Base-by-base conservation (phyloP, 352 stramenopile genomes). In the Phytophthora sojae region DNA sequence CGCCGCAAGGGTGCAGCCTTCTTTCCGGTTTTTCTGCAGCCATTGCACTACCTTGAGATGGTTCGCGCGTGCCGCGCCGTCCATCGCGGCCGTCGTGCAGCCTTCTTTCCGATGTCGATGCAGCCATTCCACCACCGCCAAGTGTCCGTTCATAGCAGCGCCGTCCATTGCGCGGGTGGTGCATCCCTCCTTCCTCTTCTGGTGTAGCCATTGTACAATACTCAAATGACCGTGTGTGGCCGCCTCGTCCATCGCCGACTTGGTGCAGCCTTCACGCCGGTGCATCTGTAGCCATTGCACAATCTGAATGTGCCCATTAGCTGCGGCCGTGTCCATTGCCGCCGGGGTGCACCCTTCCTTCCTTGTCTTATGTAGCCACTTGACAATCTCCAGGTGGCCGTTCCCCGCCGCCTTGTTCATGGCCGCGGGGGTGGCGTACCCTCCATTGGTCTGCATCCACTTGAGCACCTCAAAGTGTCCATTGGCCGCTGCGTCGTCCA, bases 361-460 rank as follows among this genome's bases (percentile, higher is more conserved):
- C n/a, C 74, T 50, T n/a, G 63, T 69, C 32, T 66, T 39, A n/a
- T 81, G 69, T 3, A 81, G 59, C 69, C 69, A 81, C 19, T 75
- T 65, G 6, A 81, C 73, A 19, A 81, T 32, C 0, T 30, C 64
- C 32, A 73, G 39, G 17, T 78, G 64, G 17, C 71, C 62, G 59
- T 81, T 81, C 1, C 59, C 53, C 4, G 73, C 69, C 17, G 73
- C 69, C 35, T 66, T 69, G 61, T 75, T 76, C 73, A 81, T 81
- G 8, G 69, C 74, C 14, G 39, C 25, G 11, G 45, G 29, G 2
- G 70, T 80, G 47, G 61, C 62, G 11, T 69, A 68, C 1, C 69
- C 69, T 1, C 60, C 35, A 21, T 75, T 77, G 0, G 39, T 26
- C 15, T 77, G 64, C n/a, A 80, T 59, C 73, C 73, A 80, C 56